Evolutionary conservation across 129 eudicot genomes (phyloP), one percentile per base, ranked within the genome.

Genomic region (Gnaphalium uliginosum): DNA sequence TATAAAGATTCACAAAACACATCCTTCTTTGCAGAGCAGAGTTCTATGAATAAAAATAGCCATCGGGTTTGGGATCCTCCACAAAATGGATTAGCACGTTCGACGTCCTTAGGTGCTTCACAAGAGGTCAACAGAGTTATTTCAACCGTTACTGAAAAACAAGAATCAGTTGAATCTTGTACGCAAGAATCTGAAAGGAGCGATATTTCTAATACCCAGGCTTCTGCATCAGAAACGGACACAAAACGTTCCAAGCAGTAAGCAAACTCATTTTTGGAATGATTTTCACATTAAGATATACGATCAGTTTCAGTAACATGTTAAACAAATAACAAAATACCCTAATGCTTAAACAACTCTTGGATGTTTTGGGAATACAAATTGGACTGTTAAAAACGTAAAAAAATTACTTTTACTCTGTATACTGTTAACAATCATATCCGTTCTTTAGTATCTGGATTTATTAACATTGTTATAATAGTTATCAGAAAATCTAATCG

Each of bases 171-270:
- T 78, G 96, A 89, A 46, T 68, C 85, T 72, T 80, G 86, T 53
- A 73, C 67, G 26, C 81, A 81, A 50, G 94, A 90, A 43, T 25
- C 66, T 61, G 96, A 89, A 76, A 84, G 79, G 79, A 87, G 75
- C 63, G 96, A 90, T 81, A 70, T 74, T 25, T 81, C 87, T 74
- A 75, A 72, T 74, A 86, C 80, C 60, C 87, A 85, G 68, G 65
- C 81, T 41, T 73, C 83, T 79, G 79, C 76, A 68, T 78, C 87
- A n/a, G 96, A 90, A 51, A 84, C 83, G 32, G 96, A 90, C 54
- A 84, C 88, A 64, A 90, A 86, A 79, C 89, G 96, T 76, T 89
- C 93, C 75, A 90, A 90, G 59, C 96, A 90, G 96, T 90, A 88
- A 76, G 89, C 73, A 54, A 22, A 63, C 75, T 71, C 51, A 54